A percentile compares a stretch with the other conserved stretches of the same genome.
These are phyloP conservation scores for Trichoderma citrinoviride DNA, from an alignment of 2,329 filamentous ascomycete species.

Conservation along the genomic window DNA sequence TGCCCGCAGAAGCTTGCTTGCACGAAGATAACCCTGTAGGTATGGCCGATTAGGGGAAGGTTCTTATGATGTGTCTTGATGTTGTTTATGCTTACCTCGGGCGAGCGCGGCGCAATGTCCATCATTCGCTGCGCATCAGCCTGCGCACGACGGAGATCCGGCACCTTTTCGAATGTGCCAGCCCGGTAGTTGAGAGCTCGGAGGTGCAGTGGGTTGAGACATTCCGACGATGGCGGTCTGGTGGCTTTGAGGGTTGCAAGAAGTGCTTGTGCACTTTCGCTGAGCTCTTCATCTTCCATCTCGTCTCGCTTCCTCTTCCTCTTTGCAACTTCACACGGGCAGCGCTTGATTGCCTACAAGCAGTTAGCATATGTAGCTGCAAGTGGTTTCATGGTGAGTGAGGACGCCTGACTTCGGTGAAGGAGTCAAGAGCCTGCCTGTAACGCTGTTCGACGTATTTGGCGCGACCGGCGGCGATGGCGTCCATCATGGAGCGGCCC, in stretches of 20 bases:
- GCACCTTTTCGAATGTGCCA: constrained; percentile 40
- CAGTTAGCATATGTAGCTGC: background rate
- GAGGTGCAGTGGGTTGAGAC: constrained; percentile 39
- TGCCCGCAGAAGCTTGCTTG: constrained; percentile 41
- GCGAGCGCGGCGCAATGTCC: constrained; percentile 40
- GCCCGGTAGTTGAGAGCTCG: constrained; percentile 43
- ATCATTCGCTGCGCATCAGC: constrained; percentile 45
- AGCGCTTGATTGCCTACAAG: constrained; percentile 38
- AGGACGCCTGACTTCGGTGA: constrained; percentile 35
- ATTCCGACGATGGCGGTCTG: constrained; percentile 29
- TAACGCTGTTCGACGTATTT: constrained; percentile 36
- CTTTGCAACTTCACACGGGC: constrained; percentile 34
- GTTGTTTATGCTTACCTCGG: constrained; percentile 36
- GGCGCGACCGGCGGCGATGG: constrained; percentile 35
- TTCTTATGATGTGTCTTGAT: background rate
- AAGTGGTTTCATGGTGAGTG: background rate
- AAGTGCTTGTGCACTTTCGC: background rate
- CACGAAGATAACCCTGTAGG: constrained; percentile 41
- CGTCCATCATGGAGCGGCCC: constrained; percentile 28
- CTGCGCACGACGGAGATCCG: constrained; percentile 38
- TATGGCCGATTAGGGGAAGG: constrained; percentile 7
- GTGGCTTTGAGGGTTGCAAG: background rate
- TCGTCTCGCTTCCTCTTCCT: constrained; percentile 37
- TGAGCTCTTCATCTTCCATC: constrained; percentile 22
- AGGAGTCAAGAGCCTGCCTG: constrained; percentile 38